Evolutionary conservation across 139 green algal genomes (phyloP).

Genomic region (Coccomyxa sp.): DNA sequence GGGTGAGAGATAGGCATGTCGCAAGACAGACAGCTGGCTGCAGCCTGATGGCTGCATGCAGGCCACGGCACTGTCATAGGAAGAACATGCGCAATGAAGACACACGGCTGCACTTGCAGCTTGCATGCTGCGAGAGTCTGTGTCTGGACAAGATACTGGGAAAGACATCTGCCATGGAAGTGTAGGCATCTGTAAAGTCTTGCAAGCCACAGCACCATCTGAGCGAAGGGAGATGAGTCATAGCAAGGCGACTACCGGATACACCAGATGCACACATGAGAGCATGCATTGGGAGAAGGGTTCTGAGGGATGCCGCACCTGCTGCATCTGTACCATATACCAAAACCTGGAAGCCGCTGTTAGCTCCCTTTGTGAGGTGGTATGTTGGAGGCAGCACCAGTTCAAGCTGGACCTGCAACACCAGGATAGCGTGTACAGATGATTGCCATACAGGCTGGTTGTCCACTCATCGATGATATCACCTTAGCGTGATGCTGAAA

Average conservation of each 20-base stretch:
- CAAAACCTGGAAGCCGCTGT: constrained; percentile 27
- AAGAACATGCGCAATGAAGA: neutral
- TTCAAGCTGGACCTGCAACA: constrained; percentile 27
- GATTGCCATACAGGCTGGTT: too few species aligned
- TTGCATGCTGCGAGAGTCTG: neutral
- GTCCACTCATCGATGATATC: too few species aligned
- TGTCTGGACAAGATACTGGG: too few species aligned
- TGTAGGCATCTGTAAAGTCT: neutral
- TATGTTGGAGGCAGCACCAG: constrained; percentile 49
- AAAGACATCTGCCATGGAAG: neutral
- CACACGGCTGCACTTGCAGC: neutral
- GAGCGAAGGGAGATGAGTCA: neutral
- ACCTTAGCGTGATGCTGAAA: too few species aligned
- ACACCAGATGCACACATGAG: too few species aligned
- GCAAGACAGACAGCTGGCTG: neutral
- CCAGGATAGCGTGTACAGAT: too few species aligned
- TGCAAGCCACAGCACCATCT: neutral
- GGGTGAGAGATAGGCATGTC: neutral
- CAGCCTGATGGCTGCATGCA: too few species aligned
- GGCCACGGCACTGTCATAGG: neutral
- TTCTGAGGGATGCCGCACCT: too few species aligned
- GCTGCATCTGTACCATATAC: neutral
- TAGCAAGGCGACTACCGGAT: neutral
- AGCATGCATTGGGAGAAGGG: too few species aligned
- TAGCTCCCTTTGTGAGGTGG: constrained; percentile 57